Conservation (phyloP, 225 moss, liverwort and hornwort genomes). For the Physcomitrellopsis africana region DNA sequence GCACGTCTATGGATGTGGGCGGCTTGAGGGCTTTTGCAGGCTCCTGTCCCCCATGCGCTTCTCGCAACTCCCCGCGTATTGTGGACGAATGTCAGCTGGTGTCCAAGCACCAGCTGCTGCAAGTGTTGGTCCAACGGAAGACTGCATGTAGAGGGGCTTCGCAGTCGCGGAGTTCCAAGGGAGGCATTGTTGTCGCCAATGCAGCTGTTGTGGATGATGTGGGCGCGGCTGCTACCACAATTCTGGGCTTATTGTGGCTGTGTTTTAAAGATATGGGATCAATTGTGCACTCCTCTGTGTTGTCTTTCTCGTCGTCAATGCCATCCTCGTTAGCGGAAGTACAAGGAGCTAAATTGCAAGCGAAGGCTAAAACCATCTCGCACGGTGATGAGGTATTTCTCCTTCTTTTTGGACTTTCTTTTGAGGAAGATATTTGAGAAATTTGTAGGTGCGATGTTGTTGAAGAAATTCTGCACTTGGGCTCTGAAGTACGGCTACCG, state of each 20-base stretch:
- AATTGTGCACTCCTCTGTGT: slow-evolving; percentile 22
- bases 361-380: slow-evolving; percentile 14
- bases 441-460: not conserved
- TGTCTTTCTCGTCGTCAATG: slow-evolving; percentile 5
- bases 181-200: slow-evolving; percentile 8
- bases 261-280: slow-evolving; percentile 18
- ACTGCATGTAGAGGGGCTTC: not conserved
- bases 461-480: not conserved
- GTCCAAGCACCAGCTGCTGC: not conserved
- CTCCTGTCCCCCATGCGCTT: not conserved
- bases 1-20: slow-evolving; percentile 24
- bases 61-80: not conserved
- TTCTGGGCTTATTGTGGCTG: slow-evolving; percentile 14
- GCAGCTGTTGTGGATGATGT: slow-evolving; percentile 21
- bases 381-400: slow-evolving; percentile 8
- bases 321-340: not conserved
- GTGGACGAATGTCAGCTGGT: not conserved
- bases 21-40: slow-evolving; percentile 23
- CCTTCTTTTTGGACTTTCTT: not conserved
- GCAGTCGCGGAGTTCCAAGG: slow-evolving; percentile 16
- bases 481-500: not conserved
- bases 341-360: slow-evolving; percentile 30
- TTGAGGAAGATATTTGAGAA: not conserved
- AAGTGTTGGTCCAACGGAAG: slow-evolving; percentile 7
- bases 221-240: slow-evolving; percentile 3